phyloP scores from a whole-genome alignment of 805 yeast genomes.

The Saccharomyces jurei region DNA sequence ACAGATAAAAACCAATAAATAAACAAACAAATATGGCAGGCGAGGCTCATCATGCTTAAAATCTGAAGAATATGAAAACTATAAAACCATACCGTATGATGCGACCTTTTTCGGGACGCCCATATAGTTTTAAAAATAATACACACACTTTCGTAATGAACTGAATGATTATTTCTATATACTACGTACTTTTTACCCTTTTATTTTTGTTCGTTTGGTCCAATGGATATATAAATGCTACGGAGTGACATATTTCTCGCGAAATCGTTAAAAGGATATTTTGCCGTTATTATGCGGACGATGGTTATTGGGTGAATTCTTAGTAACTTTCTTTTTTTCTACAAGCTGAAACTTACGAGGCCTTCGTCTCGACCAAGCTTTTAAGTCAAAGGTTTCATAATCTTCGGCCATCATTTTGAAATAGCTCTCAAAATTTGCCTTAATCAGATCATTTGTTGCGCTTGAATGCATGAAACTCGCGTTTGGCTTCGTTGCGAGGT shows the following conservation, averaged over 20 bases:
- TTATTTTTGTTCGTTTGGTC: background rate
- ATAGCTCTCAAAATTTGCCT: slow-evolving; percentile 22
- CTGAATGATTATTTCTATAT: background rate
- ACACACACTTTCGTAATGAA: background rate
- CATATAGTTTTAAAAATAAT: background rate
- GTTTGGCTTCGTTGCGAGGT: background rate
- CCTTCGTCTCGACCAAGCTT: slow-evolving; percentile 8
- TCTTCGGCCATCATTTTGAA: slow-evolving; percentile 25
- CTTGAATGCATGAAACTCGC: background rate
- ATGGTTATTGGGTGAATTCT: background rate
- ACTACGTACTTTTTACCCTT: background rate
- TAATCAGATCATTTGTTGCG: slow-evolving; percentile 10
- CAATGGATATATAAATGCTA: background rate
- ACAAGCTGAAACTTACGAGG: slow-evolving; percentile 4
- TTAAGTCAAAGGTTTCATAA: slow-evolving; percentile 23
- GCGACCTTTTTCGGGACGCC: background rate
- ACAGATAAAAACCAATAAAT: background rate
- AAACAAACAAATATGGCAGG: background rate
- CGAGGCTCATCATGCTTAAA: background rate
- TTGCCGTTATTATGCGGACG: background rate
- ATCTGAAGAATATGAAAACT: background rate
- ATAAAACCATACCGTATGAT: background rate
- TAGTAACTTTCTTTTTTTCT: background rate
- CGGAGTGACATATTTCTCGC: background rate
- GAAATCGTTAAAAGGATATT: background rate